These are phyloP conservation scores for Aeminium ludgeri DNA, from an alignment of 495 filamentous ascomycete genomes.

Conservation along the genomic window DNA sequence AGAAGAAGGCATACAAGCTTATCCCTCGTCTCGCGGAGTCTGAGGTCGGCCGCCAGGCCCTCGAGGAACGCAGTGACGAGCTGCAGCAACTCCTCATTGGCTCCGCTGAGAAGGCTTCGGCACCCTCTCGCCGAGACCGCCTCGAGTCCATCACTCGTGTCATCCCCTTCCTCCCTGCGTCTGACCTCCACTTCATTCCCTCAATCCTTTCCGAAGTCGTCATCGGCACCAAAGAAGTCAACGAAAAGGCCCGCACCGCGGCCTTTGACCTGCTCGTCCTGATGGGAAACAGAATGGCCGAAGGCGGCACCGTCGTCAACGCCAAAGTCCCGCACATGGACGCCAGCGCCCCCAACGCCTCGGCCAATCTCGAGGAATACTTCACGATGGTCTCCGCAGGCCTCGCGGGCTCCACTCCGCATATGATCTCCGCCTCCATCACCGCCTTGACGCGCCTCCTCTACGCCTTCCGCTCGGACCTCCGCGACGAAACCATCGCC, in stretches of 20 bases:
- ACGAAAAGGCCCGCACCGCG: slow-evolving; percentile 74
- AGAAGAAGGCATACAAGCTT: slow-evolving; percentile 98
- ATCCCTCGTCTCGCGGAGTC: slow-evolving; percentile 77
- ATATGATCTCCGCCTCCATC: slow-evolving; percentile 90
- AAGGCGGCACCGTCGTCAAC: slow-evolving; percentile 64
- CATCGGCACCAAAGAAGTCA: slow-evolving; percentile 87
- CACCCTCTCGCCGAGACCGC: slow-evolving; percentile 64
- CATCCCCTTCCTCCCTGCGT: slow-evolving; percentile 54
- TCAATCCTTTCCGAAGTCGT: slow-evolving; percentile 82
- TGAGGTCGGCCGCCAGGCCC: slow-evolving; percentile 49
- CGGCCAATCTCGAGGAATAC: slow-evolving; percentile 78
- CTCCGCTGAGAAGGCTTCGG: slow-evolving; percentile 62
- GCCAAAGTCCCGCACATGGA: slow-evolving; percentile 74
- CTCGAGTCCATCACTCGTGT: slow-evolving; percentile 65
- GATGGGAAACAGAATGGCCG: slow-evolving; percentile 64
- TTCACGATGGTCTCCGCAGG: slow-evolving; percentile 97
- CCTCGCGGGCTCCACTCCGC: slow-evolving; percentile 73
- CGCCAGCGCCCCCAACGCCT: slow-evolving; percentile 51
- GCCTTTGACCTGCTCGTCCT: slow-evolving; percentile 83
- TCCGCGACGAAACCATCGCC: slow-evolving; percentile 41
- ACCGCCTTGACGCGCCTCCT: slow-evolving; percentile 81
- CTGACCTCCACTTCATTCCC: slow-evolving; percentile 79
- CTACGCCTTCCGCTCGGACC: slow-evolving; percentile 57
- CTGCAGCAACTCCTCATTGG: slow-evolving; percentile 62
- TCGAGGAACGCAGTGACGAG: slow-evolving; percentile 53